Conservation (phyloP, 768 basidiomycete species). For the Tephrocybe sp. region DNA sequence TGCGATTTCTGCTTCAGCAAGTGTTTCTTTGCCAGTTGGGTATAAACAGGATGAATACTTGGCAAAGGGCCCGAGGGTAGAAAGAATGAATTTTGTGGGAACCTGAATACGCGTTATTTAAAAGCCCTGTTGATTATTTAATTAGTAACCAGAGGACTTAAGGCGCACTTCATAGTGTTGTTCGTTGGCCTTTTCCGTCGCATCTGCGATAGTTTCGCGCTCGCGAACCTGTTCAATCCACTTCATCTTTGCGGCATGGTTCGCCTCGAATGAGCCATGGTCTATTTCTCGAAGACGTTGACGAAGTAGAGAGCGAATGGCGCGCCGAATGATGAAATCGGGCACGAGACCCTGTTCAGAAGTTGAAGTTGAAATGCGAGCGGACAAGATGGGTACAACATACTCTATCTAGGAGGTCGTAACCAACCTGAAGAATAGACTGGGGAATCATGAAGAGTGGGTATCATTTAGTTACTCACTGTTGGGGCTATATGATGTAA, state of each 20-base stretch:
- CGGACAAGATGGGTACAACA: conserved; percentile 15
- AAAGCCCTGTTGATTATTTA: not conserved
- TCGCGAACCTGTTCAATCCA: conserved; percentile 58
- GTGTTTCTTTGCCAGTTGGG: conserved; percentile 54
- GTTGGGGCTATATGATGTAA: no score
- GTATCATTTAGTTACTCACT: no score
- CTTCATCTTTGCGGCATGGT: conserved; percentile 64
- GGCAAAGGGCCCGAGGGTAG: conserved; percentile 61
- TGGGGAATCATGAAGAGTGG: conserved; percentile 4
- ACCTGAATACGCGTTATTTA: conserved; percentile 35
- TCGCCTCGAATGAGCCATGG: conserved; percentile 53
- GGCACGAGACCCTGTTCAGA: conserved; percentile 53
- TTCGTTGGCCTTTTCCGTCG: conserved; percentile 67
- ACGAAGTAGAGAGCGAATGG: conserved; percentile 41
- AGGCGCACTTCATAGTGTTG: conserved; percentile 70
- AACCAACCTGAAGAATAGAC: conserved; percentile 6
- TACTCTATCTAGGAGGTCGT: conserved; percentile 13
- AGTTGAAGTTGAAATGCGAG: not conserved
- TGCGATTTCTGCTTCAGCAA: conserved; percentile 61
- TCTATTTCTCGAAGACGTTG: conserved; percentile 61
- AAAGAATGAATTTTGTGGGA: conserved; percentile 58
- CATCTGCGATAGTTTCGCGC: conserved; percentile 52
- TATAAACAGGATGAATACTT: conserved; percentile 71
- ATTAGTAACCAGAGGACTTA: not conserved
- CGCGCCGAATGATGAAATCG: conserved; percentile 43